A percentile compares a stretch with the other conserved stretches of the same genome.
phyloP scores from a whole-genome alignment of 768 basidiomycete genomes.

The Boletus bicolor region DNA sequence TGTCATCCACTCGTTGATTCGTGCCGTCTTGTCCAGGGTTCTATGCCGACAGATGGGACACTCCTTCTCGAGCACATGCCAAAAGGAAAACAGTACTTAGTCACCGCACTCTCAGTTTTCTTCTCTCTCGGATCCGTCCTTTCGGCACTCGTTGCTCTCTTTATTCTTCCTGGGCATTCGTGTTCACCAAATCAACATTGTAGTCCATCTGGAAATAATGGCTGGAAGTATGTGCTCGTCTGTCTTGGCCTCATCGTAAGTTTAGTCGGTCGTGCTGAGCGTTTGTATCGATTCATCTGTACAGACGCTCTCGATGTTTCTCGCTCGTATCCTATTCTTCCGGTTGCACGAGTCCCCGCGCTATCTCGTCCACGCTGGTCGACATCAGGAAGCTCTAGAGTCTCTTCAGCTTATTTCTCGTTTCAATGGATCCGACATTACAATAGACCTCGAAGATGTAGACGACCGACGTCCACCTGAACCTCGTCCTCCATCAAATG shows the following conservation, averaged over 20 bases:
- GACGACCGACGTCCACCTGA: slow-evolving; percentile 37
- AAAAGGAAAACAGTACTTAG: slow-evolving; percentile 84
- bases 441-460: slow-evolving; percentile 71
- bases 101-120: slow-evolving; percentile 91
- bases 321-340: slow-evolving; percentile 86
- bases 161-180: slow-evolving; percentile 74
- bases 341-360: slow-evolving; percentile 92
- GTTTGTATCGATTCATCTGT: slow-evolving; percentile 2
- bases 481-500: slow-evolving; percentile 15
- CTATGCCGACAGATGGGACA: slow-evolving; percentile 97
- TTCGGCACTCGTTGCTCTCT: slow-evolving; percentile 73
- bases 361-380: slow-evolving; percentile 86
- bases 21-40: slow-evolving; percentile 50
- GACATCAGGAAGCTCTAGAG: slow-evolving; percentile 79
- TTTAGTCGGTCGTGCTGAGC: slow-evolving; percentile 19
- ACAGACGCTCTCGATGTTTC: slow-evolving; percentile 85
- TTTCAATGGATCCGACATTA: slow-evolving; percentile 76
- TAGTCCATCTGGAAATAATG: slow-evolving; percentile 71
- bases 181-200: slow-evolving; percentile 56
- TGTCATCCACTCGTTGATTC: neutral
- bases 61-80: slow-evolving; percentile 92
- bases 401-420: slow-evolving; percentile 80
- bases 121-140: slow-evolving; percentile 92
- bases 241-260: slow-evolving; percentile 80
- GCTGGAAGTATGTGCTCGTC: slow-evolving; percentile 86